Base-by-base conservation (phyloP, 2,329 filamentous ascomycete species). In the Dichotomopilus funicola region DNA sequence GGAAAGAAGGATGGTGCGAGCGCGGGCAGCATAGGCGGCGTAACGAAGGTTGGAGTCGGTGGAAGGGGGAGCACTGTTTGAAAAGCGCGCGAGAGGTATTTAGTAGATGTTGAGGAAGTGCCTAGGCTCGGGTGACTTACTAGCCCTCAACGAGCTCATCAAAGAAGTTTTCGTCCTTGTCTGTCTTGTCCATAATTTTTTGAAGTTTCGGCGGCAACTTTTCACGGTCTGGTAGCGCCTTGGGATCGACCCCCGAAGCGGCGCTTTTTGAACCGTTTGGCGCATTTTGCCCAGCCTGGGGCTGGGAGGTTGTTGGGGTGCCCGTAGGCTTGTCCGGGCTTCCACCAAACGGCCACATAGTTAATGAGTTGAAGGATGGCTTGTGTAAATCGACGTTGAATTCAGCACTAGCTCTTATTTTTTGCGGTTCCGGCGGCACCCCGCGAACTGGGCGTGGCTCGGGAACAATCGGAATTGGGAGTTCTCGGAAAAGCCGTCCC, bases 31-130 rank as follows among this genome's bases (percentile, higher is more conserved):
- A 73, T 99, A 99, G 63, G 88, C 94, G 55, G 91, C 92, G 73
- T 97, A 99, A 66, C 94, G 88, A 66, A 95, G 76, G 63, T 84
- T 86, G 63, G 85, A 88, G 53, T 96, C 89, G 57, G 90, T 96
- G 5, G 90, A 88, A 64, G 95, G 87, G 55, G 85, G 79, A 11
- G 79, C 82, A 66, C 86, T 89, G 67, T n/a, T 1, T 5, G 31
- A 27, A 27, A 27, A 27, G 19, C 19, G 19, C 19, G 19, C 19
- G 19, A 27, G 19, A 27, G 19, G 19, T 27, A 27, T 27, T 27
- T 27, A 27, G 19, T 27, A 27, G 19, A 27, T 3, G 13, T n/a
- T 44, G 19, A 44, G 12, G 42, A 11, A 7, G 6, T 11, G 40
- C 13, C 13, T n/a, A 13, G 40, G 6, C 40, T n/a, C 10, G 40